Base-by-base conservation (phyloP, 345 rosid species). In the Hibiscus syriacus region DNA sequence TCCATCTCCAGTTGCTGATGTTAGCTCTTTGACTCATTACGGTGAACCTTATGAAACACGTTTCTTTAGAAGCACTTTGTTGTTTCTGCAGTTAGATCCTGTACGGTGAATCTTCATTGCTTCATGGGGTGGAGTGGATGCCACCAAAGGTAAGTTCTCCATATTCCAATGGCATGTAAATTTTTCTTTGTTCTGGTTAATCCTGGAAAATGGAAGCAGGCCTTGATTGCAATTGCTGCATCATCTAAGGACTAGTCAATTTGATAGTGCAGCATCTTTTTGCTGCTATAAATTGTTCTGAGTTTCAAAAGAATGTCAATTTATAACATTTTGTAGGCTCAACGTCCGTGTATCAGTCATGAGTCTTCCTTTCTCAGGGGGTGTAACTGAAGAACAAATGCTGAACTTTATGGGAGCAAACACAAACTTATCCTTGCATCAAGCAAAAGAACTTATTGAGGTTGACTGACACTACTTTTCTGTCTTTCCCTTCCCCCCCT, bases 51-150 rank as follows among this genome's bases (percentile, higher is more conserved):
- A 94, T 73, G 99, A 94, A 73, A 94, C 99, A 11, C 88, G 97
- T 52, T 91, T 52, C 80, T 94, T 94, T 68, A 82, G 90, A 72
- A 89, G 90, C 81, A 91, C 90, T 10, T 72, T 94, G 64, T 94
- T 76, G 96, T 90, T 67, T 94, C 99, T 78, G 83, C 96, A 0
- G 97, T 94, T 77, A 85, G 99, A 85, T 86, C 99, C 20, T 94
- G 95, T 72, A 87, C 50, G 86, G 90, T 65, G 99, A 94, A 85
- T 89, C 99, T 67, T 83, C 91, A 71, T 38, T 94, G 83, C 99
- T 94, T 70, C 99, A 94, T 80, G 99, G 96, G 30, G 96, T 86
- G 63, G 99, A 91, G 55, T 94, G 99, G 99, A 91, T 94, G 99
- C 92, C 99, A 70, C 99, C 99, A 38, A 91, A 94, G 79, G 99